Evolutionary conservation across 306 rosid genomes (phyloP).

Genomic region (Sicyos edulis): DNA sequence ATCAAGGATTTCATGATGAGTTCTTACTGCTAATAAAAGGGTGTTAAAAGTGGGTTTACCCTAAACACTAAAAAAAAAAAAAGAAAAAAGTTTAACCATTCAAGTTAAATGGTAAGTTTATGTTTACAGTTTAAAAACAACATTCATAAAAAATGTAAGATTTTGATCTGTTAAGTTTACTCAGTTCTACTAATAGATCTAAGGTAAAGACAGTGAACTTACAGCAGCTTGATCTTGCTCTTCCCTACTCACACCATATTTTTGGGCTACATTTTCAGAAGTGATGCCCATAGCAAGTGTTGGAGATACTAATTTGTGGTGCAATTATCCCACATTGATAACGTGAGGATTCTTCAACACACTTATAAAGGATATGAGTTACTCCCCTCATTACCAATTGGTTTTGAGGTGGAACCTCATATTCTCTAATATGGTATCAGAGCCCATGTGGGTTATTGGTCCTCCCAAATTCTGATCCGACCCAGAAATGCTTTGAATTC

Average conservation of each 20-base stretch:
- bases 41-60: too few species aligned
- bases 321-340: too few species aligned
- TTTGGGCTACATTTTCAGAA: conserved; percentile 81
- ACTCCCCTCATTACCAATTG: too few species aligned
- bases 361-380: too few species aligned
- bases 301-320: too few species aligned
- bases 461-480: too few species aligned
- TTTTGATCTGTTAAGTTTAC: neutral
- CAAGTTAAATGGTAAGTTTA: neutral
- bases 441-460: too few species aligned
- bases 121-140: neutral
- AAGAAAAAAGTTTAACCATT: neutral
- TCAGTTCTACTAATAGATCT: neutral
- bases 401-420: too few species aligned
- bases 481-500: too few species aligned
- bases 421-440: too few species aligned
- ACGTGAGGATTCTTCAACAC: too few species aligned
- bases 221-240: conserved; percentile 96
- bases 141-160: neutral
- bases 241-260: conserved; percentile 68
- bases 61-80: too few species aligned
- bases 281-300: conserved; percentile 93
- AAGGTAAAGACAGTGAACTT: conserved; percentile 30
- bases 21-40: neutral
- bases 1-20: neutral